phyloP scores from a whole-genome alignment of 2,329 filamentous ascomycete species.

The Penicillium verrucosum region DNA sequence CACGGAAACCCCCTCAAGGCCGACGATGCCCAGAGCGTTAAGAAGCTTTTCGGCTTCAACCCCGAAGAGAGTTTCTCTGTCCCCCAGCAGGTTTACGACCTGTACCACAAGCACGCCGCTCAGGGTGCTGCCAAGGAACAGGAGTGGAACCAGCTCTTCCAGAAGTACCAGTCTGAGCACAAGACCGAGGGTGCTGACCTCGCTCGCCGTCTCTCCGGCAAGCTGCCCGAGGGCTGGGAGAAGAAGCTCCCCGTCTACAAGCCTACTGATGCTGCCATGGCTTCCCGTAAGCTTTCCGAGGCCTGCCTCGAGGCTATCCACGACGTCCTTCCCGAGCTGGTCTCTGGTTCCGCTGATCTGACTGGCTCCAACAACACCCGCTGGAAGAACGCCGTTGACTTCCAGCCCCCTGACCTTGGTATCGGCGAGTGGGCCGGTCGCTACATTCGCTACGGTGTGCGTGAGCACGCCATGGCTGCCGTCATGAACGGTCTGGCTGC shows the following conservation, averaged over 20 bases:
- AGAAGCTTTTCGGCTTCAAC: constrained; percentile 94
- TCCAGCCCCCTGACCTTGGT: constrained; percentile 82
- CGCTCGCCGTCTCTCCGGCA: constrained; percentile 70
- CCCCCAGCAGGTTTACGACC: constrained; percentile 89
- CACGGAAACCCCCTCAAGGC: constrained; percentile 95
- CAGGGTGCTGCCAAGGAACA: constrained; percentile 85
- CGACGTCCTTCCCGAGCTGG: constrained; percentile 76
- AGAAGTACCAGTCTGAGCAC: constrained; percentile 79
- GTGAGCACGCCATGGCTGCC: constrained; percentile 52
- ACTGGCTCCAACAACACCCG: constrained; percentile 98
- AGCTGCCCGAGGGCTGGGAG: constrained; percentile 95
- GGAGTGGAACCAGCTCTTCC: constrained; percentile 91
- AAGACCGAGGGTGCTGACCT: constrained; percentile 78
- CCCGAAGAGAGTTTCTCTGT: constrained; percentile 90
- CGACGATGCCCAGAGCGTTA: constrained; percentile 90
- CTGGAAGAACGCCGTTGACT: constrained; percentile 96
- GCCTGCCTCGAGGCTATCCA: constrained; percentile 86
- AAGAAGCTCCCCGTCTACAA: constrained; percentile 90
- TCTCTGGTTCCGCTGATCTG: constrained; percentile 95
- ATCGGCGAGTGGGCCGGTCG: constrained; percentile 89
- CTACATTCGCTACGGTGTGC: constrained; percentile 62
- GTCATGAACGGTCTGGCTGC: constrained; percentile 75
- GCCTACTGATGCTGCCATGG: constrained; percentile 75
- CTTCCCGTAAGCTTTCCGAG: constrained; percentile 95
- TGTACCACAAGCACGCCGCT: constrained; percentile 78